Evolutionary conservation across 257 asterid species (phyloP), one percentile per base, ranked within the genome.

Genomic region (Gentiana straminea): DNA sequence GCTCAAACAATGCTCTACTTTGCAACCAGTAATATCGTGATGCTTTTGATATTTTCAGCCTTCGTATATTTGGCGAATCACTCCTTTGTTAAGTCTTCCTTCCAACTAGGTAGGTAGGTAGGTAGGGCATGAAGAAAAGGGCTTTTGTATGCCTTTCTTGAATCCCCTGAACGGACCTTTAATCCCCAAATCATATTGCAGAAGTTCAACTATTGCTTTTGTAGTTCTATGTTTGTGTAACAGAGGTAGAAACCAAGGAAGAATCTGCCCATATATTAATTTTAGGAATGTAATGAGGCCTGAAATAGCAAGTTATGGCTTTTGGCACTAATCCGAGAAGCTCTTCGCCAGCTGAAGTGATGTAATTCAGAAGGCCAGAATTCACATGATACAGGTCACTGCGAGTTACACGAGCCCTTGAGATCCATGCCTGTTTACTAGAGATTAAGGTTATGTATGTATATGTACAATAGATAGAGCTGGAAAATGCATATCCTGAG

Each of bases 101-200:
- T 69, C 8, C 46, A 7, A 41, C 46, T 2, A 64, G 62, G 7
- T 24, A 24, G 36, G 58, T 57, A 33, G 58, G 56, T 62, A 55
- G 12, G 24, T 24, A 24, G 24, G 24, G 0, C 0, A 15, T 63
- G 72, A 51, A 60, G 48, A 46, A 10, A n/a, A 7, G 24, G 61
- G 61, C 44, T 50, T 58, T 61, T 64, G 70, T 48, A 44, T 9
- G 12, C 71, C 71, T 47, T 46, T 62, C 44, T 8, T 33, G 8
- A 48, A 56, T 77, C 75, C 7, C 67, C 62, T 51, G 74, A 74
- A 59, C 71, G 61, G 60, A 91, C 92, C 65, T 84, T 84, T 75
- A 61, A 90, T 94, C 59, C 81, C 89, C 73, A 90, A 66, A 59
- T 86, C 94, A 15, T 76, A 64, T 68, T 74, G 81, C 81, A 90